Conservation (phyloP, 2,329 filamentous ascomycete genomes). For the Diplocarpon mali region DNA sequence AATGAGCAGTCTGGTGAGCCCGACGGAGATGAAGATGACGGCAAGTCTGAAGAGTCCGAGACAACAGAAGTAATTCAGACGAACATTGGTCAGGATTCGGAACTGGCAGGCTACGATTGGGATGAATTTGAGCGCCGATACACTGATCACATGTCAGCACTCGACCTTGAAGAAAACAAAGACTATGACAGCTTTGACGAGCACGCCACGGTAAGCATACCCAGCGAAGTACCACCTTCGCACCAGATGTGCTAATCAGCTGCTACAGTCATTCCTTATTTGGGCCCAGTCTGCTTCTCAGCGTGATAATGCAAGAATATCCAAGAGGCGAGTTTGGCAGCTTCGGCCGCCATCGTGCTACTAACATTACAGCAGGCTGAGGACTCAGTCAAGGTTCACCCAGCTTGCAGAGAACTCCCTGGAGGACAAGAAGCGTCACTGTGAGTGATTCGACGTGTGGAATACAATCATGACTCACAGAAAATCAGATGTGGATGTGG, state of each 20-base stretch:
- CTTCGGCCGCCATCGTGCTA: background rate
- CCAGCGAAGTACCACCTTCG: background rate
- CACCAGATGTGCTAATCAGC: background rate
- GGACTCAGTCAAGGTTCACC: slow-evolving; percentile 68
- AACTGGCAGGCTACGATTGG: slow-evolving; percentile 55
- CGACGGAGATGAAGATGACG: slow-evolving; percentile 3
- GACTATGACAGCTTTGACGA: slow-evolving; percentile 56
- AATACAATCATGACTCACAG: background rate
- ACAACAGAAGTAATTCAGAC: background rate
- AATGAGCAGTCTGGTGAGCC: slow-evolving; percentile 3
- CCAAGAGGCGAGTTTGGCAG: slow-evolving; percentile 50
- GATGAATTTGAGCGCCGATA: slow-evolving; percentile 60
- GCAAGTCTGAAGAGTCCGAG: background rate
- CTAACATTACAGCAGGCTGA: slow-evolving; percentile 42
- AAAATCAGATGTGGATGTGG: slow-evolving; percentile 41
- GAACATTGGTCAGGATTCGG: slow-evolving; percentile 1
- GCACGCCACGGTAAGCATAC: slow-evolving; percentile 38
- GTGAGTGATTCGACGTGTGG: slow-evolving; percentile 40
- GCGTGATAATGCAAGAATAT: slow-evolving; percentile 66
- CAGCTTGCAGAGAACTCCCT: slow-evolving; percentile 61
- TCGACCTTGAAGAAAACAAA: slow-evolving; percentile 51
- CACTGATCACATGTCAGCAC: slow-evolving; percentile 49
- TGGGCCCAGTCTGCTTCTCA: slow-evolving; percentile 66
- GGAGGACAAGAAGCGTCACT: slow-evolving; percentile 66
- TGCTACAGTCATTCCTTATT: slow-evolving; percentile 57